Conservation (phyloP, 1,284 basidiomycete genomes). For the Flammula alnicola region DNA sequence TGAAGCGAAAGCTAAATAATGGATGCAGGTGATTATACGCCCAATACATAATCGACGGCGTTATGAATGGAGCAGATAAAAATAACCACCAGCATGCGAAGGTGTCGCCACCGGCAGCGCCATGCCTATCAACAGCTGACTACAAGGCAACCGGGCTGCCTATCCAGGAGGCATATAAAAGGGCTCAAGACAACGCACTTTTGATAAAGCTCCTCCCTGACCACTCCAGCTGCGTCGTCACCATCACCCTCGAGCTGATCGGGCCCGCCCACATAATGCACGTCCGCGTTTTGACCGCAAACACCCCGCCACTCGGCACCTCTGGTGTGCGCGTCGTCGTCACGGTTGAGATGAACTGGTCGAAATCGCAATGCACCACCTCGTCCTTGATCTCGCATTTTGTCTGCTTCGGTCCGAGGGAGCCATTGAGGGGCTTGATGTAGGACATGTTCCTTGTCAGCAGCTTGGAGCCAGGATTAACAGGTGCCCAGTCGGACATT, state of each 20-base stretch:
- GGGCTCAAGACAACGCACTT: conserved; percentile 63
- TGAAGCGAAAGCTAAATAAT: not conserved
- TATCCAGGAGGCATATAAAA: too few relatives aligned
- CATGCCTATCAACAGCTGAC: too few relatives aligned
- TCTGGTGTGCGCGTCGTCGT: conserved; percentile 95
- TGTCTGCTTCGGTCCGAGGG: conserved; percentile 92
- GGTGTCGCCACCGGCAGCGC: too few relatives aligned
- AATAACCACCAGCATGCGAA: too few relatives aligned
- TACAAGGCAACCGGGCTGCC: too few relatives aligned
- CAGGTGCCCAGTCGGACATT: conserved; percentile 89
- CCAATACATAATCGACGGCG: too few relatives aligned
- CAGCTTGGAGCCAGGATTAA: conserved; percentile 64
- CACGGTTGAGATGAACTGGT: conserved; percentile 82
- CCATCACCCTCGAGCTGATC: conserved; percentile 78
- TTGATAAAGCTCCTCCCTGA: conserved; percentile 96
- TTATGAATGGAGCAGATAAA: too few relatives aligned
- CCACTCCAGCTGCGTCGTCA: conserved; percentile 96
- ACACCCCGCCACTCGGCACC: conserved; percentile 91
- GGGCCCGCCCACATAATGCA: conserved; percentile 94
- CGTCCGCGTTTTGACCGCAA: conserved; percentile 91
- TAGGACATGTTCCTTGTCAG: conserved; percentile 91
- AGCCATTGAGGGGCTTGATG: conserved; percentile 90
- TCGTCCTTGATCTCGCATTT: conserved; percentile 95
- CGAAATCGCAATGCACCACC: conserved; percentile 80
- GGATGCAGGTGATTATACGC: too few relatives aligned